Percentiles rank a stretch among this genome's conserved stretches.
Evolutionary conservation across 106 monocot species (phyloP).

Genomic region (Amphibolis antarctica): DNA sequence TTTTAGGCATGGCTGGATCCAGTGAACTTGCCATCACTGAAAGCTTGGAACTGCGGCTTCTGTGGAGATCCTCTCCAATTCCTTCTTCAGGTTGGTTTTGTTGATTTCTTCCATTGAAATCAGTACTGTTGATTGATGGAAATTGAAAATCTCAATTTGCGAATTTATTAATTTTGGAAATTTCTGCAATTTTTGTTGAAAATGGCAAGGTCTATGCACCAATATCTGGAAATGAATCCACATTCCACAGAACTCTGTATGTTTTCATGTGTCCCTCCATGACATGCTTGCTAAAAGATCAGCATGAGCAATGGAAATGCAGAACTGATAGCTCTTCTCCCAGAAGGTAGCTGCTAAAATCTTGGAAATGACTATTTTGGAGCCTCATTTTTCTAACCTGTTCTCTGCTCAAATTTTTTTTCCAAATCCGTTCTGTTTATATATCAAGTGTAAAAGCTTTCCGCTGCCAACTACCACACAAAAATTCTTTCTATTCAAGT

Average conservation of each 20-base stretch:
- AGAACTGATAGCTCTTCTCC: constrained; percentile 21
- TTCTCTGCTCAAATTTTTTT: background rate
- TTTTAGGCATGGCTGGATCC: constrained; percentile 84
- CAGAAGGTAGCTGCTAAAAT: constrained; percentile 46
- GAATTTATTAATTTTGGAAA: background rate
- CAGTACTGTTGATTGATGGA: too few species aligned
- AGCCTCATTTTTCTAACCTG: background rate
- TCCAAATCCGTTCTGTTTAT: background rate
- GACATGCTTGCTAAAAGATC: constrained; percentile 69
- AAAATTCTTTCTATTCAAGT: constrained; percentile 64
- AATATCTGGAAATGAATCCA: constrained; percentile 39
- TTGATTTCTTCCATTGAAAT: background rate
- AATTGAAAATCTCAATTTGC: too few species aligned
- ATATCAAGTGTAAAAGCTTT: constrained; percentile 78
- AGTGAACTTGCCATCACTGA: constrained; percentile 40
- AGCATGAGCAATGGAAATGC: constrained; percentile 85
- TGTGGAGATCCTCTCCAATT: constrained; percentile 81
- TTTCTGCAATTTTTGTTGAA: background rate
- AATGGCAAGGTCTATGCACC: constrained; percentile 63
- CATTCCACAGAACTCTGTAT: constrained; percentile 76
- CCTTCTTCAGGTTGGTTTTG: constrained; percentile 67
- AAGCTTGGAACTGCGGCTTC: constrained; percentile 52
- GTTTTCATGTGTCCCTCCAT: constrained; percentile 93
- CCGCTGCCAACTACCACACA: constrained; percentile 64
- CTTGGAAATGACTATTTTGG: background rate